Conservation (phyloP, 495 filamentous ascomycete species). For the Echria macrotheca region DNA sequence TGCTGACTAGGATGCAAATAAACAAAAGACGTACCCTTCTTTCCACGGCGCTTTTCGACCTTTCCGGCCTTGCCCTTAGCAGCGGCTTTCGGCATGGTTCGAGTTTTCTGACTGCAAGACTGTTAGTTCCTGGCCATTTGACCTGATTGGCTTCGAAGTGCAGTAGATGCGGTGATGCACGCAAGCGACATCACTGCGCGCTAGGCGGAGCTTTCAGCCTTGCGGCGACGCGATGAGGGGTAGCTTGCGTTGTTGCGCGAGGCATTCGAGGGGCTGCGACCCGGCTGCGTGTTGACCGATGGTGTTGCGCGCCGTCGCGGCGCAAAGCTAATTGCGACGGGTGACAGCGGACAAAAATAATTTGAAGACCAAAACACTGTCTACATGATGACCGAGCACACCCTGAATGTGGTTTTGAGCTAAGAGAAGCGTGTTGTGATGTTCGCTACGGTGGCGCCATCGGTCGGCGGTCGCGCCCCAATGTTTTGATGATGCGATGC, state of each 20-base stretch:
- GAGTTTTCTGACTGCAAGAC: constrained; percentile 18
- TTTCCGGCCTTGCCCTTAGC: constrained; percentile 42
- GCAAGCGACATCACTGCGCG: neutral
- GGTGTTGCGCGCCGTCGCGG: too few relatives aligned
- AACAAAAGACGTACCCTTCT: constrained; percentile 54
- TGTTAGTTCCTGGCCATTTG: too few relatives aligned
- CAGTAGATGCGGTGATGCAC: neutral
- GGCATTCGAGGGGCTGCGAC: too few relatives aligned
- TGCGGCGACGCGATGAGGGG: constrained; percentile 5
- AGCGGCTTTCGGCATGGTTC: constrained; percentile 44
- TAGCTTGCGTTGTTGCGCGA: constrained; percentile 4
- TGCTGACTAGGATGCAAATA: too few relatives aligned
- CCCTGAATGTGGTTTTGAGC: constrained; percentile 25
- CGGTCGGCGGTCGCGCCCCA: neutral
- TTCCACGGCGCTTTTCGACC: constrained; percentile 39
- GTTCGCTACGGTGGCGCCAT: too few relatives aligned
- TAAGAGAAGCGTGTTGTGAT: too few relatives aligned
- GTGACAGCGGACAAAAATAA: constrained; percentile 26
- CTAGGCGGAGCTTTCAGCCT: neutral
- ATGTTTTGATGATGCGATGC: constrained; percentile 13
- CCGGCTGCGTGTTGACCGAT: too few relatives aligned
- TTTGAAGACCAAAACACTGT: constrained; percentile 29
- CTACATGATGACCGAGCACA: constrained; percentile 24
- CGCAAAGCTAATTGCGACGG: constrained; percentile 33
- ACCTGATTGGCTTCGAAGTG: neutral